Percentiles rank a stretch among this genome's conserved stretches.
These are phyloP conservation scores for Cystobasidium tubakii DNA, from an alignment of 768 basidiomycete genomes.

Conservation along the genomic window DNA sequence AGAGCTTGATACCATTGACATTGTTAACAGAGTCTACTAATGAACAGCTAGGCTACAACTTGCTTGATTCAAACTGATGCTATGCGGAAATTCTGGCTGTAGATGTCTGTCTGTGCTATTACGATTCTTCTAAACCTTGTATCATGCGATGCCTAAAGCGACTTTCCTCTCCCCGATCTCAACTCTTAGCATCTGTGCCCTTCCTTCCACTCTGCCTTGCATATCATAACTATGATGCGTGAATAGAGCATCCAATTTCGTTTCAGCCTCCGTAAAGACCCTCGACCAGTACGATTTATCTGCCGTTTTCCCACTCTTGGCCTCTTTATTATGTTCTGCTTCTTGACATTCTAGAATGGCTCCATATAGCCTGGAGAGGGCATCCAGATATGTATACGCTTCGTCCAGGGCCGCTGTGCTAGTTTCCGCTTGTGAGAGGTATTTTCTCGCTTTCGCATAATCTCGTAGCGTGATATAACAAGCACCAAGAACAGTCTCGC, in stretches of 20 bases:
- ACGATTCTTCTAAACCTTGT: too few species aligned
- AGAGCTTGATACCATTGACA: too few species aligned
- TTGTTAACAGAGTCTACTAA: too few species aligned
- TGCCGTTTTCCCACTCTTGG: neutral
- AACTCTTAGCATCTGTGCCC: conserved; percentile 32
- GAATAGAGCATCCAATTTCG: conserved; percentile 17
- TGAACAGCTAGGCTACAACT: neutral
- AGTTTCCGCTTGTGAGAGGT: conserved; percentile 16
- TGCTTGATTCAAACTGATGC: neutral
- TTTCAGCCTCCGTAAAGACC: conserved; percentile 6
- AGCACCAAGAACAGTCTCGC: conserved; percentile 25
- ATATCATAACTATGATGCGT: conserved; percentile 16
- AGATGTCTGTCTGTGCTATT: too few species aligned
- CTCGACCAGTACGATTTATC: conserved; percentile 8
- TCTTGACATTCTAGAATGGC: conserved; percentile 28
- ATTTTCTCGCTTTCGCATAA: neutral
- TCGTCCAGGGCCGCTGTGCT: neutral
- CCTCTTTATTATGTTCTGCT: conserved; percentile 11
- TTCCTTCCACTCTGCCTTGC: conserved; percentile 28
- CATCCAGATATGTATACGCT: conserved; percentile 27
- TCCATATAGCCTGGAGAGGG: conserved; percentile 18
- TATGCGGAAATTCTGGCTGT: neutral
- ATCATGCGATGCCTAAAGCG: conserved; percentile 15
- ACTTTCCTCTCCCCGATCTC: conserved; percentile 21
- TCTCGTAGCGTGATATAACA: conserved; percentile 24